A percentile compares a stretch with the other conserved stretches of the same genome.
These are phyloP conservation scores for Cadophora sp. DNA, from an alignment of 2,329 filamentous ascomycete genomes.

Conservation along the genomic window DNA sequence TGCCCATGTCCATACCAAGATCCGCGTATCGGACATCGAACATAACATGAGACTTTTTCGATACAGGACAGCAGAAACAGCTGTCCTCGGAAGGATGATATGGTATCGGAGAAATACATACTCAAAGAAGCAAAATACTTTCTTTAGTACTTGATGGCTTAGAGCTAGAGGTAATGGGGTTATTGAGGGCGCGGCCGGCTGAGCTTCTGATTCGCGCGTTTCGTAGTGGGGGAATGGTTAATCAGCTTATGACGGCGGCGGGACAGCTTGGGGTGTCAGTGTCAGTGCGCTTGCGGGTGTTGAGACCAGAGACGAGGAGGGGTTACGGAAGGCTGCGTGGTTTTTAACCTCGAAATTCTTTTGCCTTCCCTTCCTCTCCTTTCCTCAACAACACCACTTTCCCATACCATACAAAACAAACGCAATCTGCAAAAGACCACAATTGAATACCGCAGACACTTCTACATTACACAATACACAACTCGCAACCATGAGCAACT, in stretches of 20 bases:
- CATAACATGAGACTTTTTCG: too few relatives aligned
- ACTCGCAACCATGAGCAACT: slow-evolving; percentile 71
- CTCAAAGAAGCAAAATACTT: background rate
- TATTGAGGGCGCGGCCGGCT: background rate
- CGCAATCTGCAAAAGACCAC: slow-evolving; percentile 3
- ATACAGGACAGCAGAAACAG: background rate
- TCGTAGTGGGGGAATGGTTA: slow-evolving; percentile 4
- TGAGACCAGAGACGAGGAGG: slow-evolving; percentile 7
- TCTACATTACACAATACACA: slow-evolving; percentile 13
- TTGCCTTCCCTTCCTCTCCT: background rate
- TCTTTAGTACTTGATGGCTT: background rate
- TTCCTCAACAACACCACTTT: slow-evolving; percentile 8
- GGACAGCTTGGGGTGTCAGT: background rate
- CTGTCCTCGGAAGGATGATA: background rate
- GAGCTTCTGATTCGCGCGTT: slow-evolving; percentile 6
- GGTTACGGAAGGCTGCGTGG: background rate
- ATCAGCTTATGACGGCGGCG: slow-evolving; percentile 15
- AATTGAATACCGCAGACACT: background rate
- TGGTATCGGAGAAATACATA: background rate
- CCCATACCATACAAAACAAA: slow-evolving; percentile 3
- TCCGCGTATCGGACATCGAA: too few relatives aligned
- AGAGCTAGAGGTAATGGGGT: background rate
- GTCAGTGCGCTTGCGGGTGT: background rate
- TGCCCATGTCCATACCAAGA: too few relatives aligned
- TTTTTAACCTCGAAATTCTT: slow-evolving; percentile 10